Percentiles rank a stretch among this genome's conserved stretches.
Conservation (phyloP, 768 basidiomycete genomes). For the Hemileccinum rubropunctum region DNA sequence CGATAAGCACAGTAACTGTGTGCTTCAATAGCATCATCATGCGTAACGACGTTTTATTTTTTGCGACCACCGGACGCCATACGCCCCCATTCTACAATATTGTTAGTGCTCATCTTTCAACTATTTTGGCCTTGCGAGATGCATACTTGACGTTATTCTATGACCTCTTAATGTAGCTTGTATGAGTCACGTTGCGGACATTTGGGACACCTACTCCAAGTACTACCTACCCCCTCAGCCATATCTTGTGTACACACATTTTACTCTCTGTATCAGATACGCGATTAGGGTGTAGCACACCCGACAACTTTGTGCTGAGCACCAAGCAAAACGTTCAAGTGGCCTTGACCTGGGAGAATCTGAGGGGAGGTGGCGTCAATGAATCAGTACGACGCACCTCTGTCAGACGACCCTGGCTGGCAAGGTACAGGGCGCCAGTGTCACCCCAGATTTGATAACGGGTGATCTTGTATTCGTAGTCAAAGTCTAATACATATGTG, state of each 20-base stretch:
- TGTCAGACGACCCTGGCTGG: slow-evolving; percentile 45
- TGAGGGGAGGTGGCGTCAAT: neutral
- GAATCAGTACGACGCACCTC: slow-evolving; percentile 5
- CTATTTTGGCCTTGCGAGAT: neutral
- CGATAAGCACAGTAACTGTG: slow-evolving; percentile 26
- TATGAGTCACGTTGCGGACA: slow-evolving; percentile 5
- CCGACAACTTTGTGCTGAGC: neutral
- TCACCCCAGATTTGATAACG: slow-evolving; percentile 70
- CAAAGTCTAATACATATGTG: slow-evolving; percentile 58
- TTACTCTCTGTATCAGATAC: slow-evolving; percentile 14
- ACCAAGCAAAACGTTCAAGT: slow-evolving; percentile 1
- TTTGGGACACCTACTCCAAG: slow-evolving; percentile 1
- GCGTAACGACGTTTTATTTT: neutral
- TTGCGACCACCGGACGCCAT: neutral
- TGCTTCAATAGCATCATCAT: slow-evolving; percentile 21
- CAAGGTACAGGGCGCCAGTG: slow-evolving; percentile 61
- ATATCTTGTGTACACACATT: slow-evolving; percentile 3
- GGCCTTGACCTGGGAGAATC: neutral
- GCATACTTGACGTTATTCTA: slow-evolving; percentile 17
- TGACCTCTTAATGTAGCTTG: slow-evolving; percentile 17
- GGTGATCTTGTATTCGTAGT: slow-evolving; percentile 51
- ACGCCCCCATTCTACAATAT: neutral
- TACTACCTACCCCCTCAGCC: neutral
- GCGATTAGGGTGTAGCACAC: neutral
- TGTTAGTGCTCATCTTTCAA: neutral